A percentile compares a stretch with the other conserved stretches of the same genome.
These are phyloP conservation scores for Tubosaeta sp. DNA, from an alignment of 768 basidiomycete species.

Conservation along the genomic window DNA sequence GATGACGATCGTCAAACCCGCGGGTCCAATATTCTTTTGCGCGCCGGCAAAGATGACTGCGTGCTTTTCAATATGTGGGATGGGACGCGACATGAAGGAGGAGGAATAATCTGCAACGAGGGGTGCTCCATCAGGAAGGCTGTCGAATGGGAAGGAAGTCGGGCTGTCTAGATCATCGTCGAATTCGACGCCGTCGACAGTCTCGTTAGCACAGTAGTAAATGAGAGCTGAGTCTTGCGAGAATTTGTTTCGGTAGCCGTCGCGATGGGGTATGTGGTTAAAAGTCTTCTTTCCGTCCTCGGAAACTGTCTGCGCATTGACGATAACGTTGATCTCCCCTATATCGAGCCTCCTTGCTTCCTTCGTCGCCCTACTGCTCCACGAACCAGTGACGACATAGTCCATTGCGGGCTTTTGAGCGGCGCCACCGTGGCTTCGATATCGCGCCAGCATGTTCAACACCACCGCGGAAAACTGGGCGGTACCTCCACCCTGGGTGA, in stretches of 20 bases:
- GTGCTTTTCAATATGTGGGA: constrained; percentile 82
- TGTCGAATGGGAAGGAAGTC: constrained; percentile 78
- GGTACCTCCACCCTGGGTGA: constrained; percentile 93
- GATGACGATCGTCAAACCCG: constrained; percentile 90
- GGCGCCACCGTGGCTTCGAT: constrained; percentile 64
- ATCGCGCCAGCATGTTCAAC: constrained; percentile 84
- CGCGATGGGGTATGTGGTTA: constrained; percentile 73
- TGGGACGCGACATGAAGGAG: constrained; percentile 94
- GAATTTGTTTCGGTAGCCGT: constrained; percentile 60
- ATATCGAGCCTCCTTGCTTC: constrained; percentile 73
- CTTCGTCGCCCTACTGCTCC: constrained; percentile 82
- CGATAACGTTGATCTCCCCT: constrained; percentile 62
- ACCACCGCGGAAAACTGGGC: constrained; percentile 90
- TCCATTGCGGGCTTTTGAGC: constrained; percentile 63
- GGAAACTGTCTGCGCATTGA: constrained; percentile 60
- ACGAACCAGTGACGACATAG: constrained; percentile 90
- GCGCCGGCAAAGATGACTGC: constrained; percentile 95
- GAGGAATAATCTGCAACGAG: constrained; percentile 95
- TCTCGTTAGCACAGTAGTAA: constrained; percentile 99
- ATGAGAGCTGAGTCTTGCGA: constrained; percentile 80
- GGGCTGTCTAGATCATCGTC: constrained; percentile 48
- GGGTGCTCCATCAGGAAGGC: constrained; percentile 57
- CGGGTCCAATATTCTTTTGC: constrained; percentile 96
- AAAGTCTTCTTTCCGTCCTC: constrained; percentile 60
- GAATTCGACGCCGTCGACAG: constrained; percentile 93